Conservation (phyloP, 2,329 filamentous ascomycete genomes). For the Paracoccidioides brasiliensis region DNA sequence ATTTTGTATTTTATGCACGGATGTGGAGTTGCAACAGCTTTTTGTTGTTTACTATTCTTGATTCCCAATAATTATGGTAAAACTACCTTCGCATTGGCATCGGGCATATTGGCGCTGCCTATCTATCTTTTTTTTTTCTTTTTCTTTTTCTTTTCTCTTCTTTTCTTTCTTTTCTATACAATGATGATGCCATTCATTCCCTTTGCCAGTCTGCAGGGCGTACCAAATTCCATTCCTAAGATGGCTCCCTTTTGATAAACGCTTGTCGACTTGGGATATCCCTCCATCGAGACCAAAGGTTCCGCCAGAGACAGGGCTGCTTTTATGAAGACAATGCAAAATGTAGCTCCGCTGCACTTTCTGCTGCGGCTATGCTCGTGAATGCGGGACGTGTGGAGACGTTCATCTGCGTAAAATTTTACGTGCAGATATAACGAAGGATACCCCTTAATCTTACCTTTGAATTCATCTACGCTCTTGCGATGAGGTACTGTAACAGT, state of each 20-base stretch:
- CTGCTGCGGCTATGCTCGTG: not conserved
- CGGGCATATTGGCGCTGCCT: not conserved
- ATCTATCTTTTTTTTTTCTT: not conserved
- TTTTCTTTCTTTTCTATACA: not conserved
- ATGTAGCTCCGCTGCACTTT: not conserved
- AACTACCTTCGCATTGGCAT: not conserved
- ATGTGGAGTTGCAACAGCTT: not conserved
- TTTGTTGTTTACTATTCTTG: not conserved
- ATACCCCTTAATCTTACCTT: not conserved
- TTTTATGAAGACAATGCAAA: not conserved
- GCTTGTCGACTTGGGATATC: not conserved
- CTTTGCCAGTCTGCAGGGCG: not conserved
- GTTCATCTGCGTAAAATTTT: no score
- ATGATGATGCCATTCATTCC: not conserved
- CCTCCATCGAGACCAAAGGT: not conserved
- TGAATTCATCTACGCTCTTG: no score
- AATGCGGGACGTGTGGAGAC: no score
- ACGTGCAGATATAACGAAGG: no score
- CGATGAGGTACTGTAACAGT: no score
- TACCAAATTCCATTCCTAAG: not conserved
- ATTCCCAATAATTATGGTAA: not conserved
- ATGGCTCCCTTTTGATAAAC: not conserved
- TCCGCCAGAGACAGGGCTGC: not conserved
- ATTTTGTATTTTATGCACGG: not conserved
- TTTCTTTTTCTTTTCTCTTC: not conserved